Evolutionary conservation across 2,329 filamentous ascomycete species (phyloP).

Genomic region (Apiospora saccharicola): DNA sequence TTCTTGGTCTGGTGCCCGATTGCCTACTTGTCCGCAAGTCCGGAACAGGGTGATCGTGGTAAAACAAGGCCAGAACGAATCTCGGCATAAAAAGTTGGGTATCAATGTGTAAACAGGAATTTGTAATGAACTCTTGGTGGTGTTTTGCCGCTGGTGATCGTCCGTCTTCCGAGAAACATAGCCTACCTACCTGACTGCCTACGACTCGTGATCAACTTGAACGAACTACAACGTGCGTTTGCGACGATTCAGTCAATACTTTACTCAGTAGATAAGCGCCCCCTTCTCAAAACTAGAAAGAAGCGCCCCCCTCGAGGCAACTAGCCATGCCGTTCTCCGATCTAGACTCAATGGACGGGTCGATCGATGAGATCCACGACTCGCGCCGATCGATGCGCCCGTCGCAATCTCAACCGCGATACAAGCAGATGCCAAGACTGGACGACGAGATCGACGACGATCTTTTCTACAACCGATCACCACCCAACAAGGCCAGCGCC

Average conservation of each 20-base stretch:
- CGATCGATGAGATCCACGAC: neutral
- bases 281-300: no score
- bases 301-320: no score
- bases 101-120: neutral
- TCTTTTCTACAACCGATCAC: neutral
- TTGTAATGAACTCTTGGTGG: neutral
- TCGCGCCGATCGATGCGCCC: neutral
- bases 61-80: neutral
- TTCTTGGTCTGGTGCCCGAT: neutral
- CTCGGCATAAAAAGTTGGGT: neutral
- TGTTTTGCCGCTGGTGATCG: no score
- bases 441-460: conserved; percentile 2
- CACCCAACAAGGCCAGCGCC: neutral
- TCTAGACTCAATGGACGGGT: neutral
- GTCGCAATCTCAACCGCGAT: neutral
- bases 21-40: neutral
- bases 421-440: neutral
- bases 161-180: neutral
- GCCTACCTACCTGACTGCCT: no score
- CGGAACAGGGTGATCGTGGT: neutral
- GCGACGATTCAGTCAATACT: no score
- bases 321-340: neutral
- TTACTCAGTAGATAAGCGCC: no score
- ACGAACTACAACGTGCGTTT: neutral
- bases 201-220: neutral